Conservation (phyloP, 2,329 filamentous ascomycete species). For the Chaetothyriales sp. region DNA sequence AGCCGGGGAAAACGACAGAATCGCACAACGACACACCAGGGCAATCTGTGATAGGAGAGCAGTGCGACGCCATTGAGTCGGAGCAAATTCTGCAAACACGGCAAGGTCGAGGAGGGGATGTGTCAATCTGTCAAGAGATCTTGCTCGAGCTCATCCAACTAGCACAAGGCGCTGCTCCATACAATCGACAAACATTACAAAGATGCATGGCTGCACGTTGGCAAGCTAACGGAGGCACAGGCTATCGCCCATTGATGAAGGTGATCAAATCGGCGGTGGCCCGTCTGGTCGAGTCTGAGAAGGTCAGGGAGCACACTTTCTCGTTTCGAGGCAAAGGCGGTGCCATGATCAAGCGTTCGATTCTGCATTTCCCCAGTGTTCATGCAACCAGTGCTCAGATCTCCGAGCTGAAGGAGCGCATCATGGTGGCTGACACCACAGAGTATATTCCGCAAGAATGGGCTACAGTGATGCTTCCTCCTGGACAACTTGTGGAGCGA, state of each 20-base stretch:
- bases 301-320: slow-evolving; percentile 39
- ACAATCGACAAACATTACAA: slow-evolving; percentile 28
- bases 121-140: slow-evolving; percentile 26
- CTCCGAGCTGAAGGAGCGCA: slow-evolving; percentile 33
- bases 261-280: slow-evolving; percentile 38
- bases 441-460: slow-evolving; percentile 31
- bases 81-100: background rate
- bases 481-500: slow-evolving; percentile 6
- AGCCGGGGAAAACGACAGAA: background rate
- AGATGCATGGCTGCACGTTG: slow-evolving; percentile 23
- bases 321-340: slow-evolving; percentile 35
- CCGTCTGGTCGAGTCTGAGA: slow-evolving; percentile 34
- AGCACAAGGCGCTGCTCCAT: slow-evolving; percentile 41
- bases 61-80: background rate
- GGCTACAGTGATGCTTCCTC: slow-evolving; percentile 20
- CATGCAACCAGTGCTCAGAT: slow-evolving; percentile 31
- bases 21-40: background rate
- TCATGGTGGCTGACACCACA: slow-evolving; percentile 31
- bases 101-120: slow-evolving; percentile 1
- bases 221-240: slow-evolving; percentile 30
- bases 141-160: slow-evolving; percentile 40
- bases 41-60: background rate
- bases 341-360: slow-evolving; percentile 33
- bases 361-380: slow-evolving; percentile 35
- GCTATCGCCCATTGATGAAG: slow-evolving; percentile 33